Evolutionary conservation across 306 rosid species (phyloP).

Genomic region (Lathyrus tuberosus): DNA sequence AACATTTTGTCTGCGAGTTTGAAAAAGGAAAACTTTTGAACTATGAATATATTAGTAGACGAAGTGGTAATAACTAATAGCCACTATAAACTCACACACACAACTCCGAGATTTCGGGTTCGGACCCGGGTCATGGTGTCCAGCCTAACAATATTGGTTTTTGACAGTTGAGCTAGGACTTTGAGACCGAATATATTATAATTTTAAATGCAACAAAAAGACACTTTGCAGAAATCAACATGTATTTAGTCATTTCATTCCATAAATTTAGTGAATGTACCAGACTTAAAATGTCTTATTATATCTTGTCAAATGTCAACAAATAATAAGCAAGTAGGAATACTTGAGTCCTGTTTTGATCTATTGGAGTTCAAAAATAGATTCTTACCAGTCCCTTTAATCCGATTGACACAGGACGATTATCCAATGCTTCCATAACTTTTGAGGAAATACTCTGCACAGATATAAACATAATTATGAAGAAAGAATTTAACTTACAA

Average conservation of each 20-base stretch:
- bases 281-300: slow-evolving; percentile 7
- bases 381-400: slow-evolving; percentile 81
- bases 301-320: too few relatives aligned
- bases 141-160: too few relatives aligned
- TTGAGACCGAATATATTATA: background rate
- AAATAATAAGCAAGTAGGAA: background rate
- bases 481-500: slow-evolving; percentile 29
- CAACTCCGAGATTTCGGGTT: too few relatives aligned
- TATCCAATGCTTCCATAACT: slow-evolving; percentile 77
- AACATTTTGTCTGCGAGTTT: background rate
- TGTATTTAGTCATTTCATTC: slow-evolving; percentile 29
- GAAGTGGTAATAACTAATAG: too few relatives aligned
- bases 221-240: slow-evolving; percentile 9
- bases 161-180: too few relatives aligned
- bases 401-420: slow-evolving; percentile 66
- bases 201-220: background rate
- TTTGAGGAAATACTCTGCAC: slow-evolving; percentile 69
- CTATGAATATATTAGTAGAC: background rate
- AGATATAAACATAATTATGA: slow-evolving; percentile 38
- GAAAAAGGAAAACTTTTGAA: background rate
- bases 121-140: too few relatives aligned
- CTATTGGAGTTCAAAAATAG: slow-evolving; percentile 28
- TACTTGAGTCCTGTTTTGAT: background rate
- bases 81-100: too few relatives aligned
- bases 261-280: slow-evolving; percentile 16